Percentiles rank a stretch among this genome's conserved stretches.
Conservation (phyloP, 192 early-diverging fungal species). For the Rhizoclosmatium globosum region DNA sequence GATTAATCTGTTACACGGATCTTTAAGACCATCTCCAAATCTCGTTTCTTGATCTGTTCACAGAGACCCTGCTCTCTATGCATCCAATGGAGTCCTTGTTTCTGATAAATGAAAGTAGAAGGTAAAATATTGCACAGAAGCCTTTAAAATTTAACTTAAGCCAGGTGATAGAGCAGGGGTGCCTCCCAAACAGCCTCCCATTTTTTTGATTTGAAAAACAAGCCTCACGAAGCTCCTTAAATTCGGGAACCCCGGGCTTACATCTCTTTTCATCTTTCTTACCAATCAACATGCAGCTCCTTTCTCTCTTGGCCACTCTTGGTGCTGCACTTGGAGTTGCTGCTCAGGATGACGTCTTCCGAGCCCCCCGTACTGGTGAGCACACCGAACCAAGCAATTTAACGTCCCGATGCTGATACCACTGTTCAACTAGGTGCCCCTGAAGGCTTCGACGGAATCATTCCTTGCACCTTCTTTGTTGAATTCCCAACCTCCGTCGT, state of each 20-base stretch:
- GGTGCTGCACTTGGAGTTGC: not conserved
- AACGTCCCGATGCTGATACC: not conserved
- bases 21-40: too few species aligned
- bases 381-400: not conserved
- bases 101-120: not conserved
- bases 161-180: not conserved
- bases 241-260: not conserved
- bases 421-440: not conserved
- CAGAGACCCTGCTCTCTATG: too few species aligned
- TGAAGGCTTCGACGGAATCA: not conserved
- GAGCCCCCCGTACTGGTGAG: not conserved
- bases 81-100: too few species aligned
- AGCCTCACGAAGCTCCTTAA: not conserved
- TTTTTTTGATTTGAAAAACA: not conserved
- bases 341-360: not conserved
- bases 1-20: too few species aligned
- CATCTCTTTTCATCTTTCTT: not conserved
- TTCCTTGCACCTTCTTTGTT: not conserved
- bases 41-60: too few species aligned
- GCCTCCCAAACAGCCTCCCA: not conserved
- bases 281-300: not conserved
- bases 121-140: not conserved
- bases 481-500: not conserved
- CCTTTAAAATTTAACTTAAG: not conserved
- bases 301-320: not conserved